Base-by-base conservation (phyloP, 805 yeast species). In the Myxozyma neotropica region DNA sequence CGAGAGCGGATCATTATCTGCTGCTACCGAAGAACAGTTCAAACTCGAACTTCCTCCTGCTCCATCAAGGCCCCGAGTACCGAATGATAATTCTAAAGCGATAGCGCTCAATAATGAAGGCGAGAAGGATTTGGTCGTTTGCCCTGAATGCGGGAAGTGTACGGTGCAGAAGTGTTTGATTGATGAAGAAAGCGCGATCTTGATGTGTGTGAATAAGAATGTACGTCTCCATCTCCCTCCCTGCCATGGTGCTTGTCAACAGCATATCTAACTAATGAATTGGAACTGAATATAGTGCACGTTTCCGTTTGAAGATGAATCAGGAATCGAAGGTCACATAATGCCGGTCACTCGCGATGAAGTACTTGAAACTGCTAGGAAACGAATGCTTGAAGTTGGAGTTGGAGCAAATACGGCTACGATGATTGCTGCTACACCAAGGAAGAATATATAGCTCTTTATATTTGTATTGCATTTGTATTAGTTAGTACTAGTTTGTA, bases 361-460 rank as follows among this genome's bases (percentile, higher is more conserved):
- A 26, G 47, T 40, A 1, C 55, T 58, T 33, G 57, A 58, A n/a
- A 38, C 29, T 17, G 58, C 55, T 17, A 23, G 55, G 2, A 19
- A 31, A 17, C 46, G 62, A 15, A 58, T 58, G 62, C 38, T 52
- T 17, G 49, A 53, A 24, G 55, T 54, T 23, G 57, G 58, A 4
- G 48, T 53, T 2, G 48, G 55, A 6, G 57, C 36, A 15, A 21
- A 12, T 15, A 53, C 54, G 3, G 61, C 57, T 7, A 46, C 33
- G 15, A 38, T 35, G 27, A 57, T 57, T 27, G 50, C 42, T 7
- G 17, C 43, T n/a, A n/a, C n/a, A 8, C 12, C 17, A 3, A n/a
- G 23, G 2, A n/a, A n/a, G 23, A 4, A 3, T 4, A n/a, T 19
- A 10, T 38, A 38, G 4, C 4, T n/a, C 5, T 10, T 38, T 4